Percentiles rank a stretch among this genome's conserved stretches.
Conservation (phyloP, 345 rosid species). For the Cochlearia excelsa region DNA sequence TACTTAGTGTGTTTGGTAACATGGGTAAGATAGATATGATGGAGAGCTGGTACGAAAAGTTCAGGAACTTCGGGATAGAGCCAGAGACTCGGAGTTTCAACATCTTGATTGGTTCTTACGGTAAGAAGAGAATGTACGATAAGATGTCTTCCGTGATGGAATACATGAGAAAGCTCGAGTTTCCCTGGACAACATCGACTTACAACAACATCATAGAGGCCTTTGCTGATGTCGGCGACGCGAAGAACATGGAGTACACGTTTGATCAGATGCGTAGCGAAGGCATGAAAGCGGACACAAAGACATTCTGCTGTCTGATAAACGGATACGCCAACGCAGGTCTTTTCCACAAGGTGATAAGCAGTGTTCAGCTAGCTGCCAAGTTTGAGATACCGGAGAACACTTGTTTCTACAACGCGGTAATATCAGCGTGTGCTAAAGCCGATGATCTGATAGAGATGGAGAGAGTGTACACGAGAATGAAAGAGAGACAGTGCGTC, state of each 20-base stretch:
- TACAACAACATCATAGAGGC: slow-evolving; percentile 88
- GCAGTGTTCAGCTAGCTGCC: slow-evolving; percentile 63
- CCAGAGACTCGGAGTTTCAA: slow-evolving; percentile 87
- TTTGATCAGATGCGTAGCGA: slow-evolving; percentile 86
- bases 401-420: slow-evolving; percentile 60
- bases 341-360: slow-evolving; percentile 73
- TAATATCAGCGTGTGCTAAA: slow-evolving; percentile 71
- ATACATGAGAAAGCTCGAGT: slow-evolving; percentile 83
- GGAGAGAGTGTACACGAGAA: slow-evolving; percentile 76
- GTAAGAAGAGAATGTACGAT: slow-evolving; percentile 82
- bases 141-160: slow-evolving; percentile 97
- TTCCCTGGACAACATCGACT: slow-evolving; percentile 88
- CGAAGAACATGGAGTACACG: slow-evolving; percentile 75
- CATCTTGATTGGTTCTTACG: slow-evolving; percentile 82
- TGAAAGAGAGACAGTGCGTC: slow-evolving; percentile 68
- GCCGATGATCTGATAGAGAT: slow-evolving; percentile 86
- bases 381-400: slow-evolving; percentile 77
- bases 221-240: slow-evolving; percentile 87
- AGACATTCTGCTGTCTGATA: slow-evolving; percentile 81
- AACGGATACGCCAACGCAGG: slow-evolving; percentile 80
- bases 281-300: slow-evolving; percentile 79
- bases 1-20: slow-evolving; percentile 79
- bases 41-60: slow-evolving; percentile 95
- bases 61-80: slow-evolving; percentile 69
- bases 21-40: slow-evolving; percentile 76